Conservation (phyloP, 441 rosid genomes). For the Raphanus hybrid region DNA sequence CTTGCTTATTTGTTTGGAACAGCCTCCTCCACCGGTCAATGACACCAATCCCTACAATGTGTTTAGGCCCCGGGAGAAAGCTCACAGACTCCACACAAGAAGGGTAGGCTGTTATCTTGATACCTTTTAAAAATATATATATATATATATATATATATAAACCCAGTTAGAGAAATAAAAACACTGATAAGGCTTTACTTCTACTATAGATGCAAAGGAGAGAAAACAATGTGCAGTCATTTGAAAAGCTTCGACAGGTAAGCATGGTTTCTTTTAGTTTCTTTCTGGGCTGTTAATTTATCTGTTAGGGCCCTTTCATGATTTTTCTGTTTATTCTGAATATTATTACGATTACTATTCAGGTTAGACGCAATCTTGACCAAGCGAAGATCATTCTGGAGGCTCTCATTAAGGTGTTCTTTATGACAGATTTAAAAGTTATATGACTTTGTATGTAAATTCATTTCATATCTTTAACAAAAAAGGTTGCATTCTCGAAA, state of each 20-base stretch:
- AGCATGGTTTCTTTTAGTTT: slow-evolving; percentile 12
- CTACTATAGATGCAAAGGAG: slow-evolving; percentile 52
- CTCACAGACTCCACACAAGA: no score
- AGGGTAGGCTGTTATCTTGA: no score
- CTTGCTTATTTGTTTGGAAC: slow-evolving; percentile 37
- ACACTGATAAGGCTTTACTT: not conserved
- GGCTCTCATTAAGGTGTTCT: slow-evolving; percentile 80
- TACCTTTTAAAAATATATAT: no score
- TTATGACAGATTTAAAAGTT: slow-evolving; percentile 36
- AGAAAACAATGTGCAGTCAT: slow-evolving; percentile 96
- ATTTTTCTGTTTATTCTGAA: no score
- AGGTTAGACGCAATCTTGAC: slow-evolving; percentile 98
- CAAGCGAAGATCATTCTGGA: slow-evolving; percentile 92
- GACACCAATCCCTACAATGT: slow-evolving; percentile 64
- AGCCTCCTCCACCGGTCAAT: slow-evolving; percentile 98
- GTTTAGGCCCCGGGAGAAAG: no score
- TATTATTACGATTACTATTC: not conserved
- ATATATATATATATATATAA: not conserved
- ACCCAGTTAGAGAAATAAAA: no score
- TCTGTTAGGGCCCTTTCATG: not conserved
- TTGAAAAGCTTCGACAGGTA: slow-evolving; percentile 99
- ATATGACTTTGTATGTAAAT: slow-evolving; percentile 30
- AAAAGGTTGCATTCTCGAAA: slow-evolving; percentile 12
- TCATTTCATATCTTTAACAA: slow-evolving; percentile 5
- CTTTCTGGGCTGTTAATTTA: not conserved